Evolutionary conservation across 2,329 filamentous ascomycete species (phyloP).

Genomic region (Cryphonectria japonica): DNA sequence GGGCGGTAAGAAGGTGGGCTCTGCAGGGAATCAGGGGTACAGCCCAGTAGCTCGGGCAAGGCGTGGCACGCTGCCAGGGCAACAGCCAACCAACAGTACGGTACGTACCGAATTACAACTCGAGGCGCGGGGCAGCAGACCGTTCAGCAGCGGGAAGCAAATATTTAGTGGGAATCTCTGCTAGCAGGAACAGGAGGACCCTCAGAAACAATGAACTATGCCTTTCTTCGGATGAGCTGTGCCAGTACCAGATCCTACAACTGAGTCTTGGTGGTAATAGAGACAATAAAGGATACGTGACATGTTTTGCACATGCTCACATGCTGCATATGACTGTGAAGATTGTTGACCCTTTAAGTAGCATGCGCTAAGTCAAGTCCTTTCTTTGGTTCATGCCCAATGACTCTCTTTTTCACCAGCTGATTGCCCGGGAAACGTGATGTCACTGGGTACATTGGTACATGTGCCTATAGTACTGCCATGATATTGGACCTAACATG

Average conservation of each 20-base stretch:
- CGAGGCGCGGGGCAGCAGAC: not conserved
- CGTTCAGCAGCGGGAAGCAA: not conserved
- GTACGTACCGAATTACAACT: not conserved
- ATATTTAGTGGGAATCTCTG: not conserved
- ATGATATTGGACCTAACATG: not conserved
- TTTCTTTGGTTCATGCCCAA: not conserved
- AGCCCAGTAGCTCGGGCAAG: not conserved
- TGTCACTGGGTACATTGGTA: conserved; percentile 7
- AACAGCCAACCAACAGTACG: conserved; percentile 1
- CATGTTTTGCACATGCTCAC: not conserved
- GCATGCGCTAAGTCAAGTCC: not conserved
- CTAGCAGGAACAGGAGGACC: not conserved
- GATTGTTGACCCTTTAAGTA: not conserved
- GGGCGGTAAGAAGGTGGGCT: conserved; percentile 15
- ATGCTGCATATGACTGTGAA: not conserved
- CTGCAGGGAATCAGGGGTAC: conserved; percentile 14
- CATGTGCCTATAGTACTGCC: not conserved
- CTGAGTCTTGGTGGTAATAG: not conserved
- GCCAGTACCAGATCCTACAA: not conserved
- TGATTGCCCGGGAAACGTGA: conserved; percentile 23
- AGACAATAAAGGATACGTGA: not conserved
- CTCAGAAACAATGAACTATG: not conserved
- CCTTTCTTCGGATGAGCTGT: not conserved
- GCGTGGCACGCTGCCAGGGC: conserved; percentile 13
- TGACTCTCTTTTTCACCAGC: not conserved